A percentile compares a stretch with the other conserved stretches of the same genome.
phyloP scores from a whole-genome alignment of 768 basidiomycete species.

The Pleurotus sapidus region DNA sequence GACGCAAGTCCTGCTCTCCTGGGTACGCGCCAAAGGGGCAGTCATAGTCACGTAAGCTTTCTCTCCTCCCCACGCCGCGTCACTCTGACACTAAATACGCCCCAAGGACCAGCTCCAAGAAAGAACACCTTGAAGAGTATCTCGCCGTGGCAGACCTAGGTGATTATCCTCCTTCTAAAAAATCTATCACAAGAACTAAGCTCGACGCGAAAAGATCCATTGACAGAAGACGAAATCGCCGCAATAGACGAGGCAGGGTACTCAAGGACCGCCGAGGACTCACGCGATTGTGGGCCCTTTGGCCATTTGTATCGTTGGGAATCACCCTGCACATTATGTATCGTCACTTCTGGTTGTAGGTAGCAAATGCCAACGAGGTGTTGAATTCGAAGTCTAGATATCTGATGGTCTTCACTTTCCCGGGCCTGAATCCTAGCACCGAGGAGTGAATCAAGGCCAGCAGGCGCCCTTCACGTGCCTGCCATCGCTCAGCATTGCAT shows the following conservation, averaged over 20 bases:
- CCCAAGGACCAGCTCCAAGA: constrained; percentile 58
- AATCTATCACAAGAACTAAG: not conserved
- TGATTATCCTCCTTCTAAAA: constrained; percentile 18
- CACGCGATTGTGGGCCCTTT: not conserved
- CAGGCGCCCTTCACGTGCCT: no score
- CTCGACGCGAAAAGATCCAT: constrained; percentile 31
- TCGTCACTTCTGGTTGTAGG: no score
- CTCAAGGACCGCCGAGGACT: constrained; percentile 37
- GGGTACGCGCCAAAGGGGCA: constrained; percentile 66
- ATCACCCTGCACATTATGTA: no score
- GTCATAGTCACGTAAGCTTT: constrained; percentile 59
- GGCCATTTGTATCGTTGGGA: no score
- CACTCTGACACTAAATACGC: not conserved
- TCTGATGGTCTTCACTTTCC: constrained; percentile 43
- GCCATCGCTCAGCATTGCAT: no score
- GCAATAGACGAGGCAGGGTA: constrained; percentile 65
- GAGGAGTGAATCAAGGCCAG: constrained; percentile 12
- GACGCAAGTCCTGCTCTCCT: constrained; percentile 65
- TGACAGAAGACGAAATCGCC: constrained; percentile 56
- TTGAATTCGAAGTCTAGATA: constrained; percentile 39
- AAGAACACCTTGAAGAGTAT: constrained; percentile 64
- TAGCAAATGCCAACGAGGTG: no score
- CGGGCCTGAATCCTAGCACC: constrained; percentile 41
- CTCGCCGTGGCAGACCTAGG: constrained; percentile 60
- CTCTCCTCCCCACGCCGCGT: not conserved